Evolutionary conservation across 495 filamentous ascomycete species (phyloP).

Genomic region (Neurospora sp.): DNA sequence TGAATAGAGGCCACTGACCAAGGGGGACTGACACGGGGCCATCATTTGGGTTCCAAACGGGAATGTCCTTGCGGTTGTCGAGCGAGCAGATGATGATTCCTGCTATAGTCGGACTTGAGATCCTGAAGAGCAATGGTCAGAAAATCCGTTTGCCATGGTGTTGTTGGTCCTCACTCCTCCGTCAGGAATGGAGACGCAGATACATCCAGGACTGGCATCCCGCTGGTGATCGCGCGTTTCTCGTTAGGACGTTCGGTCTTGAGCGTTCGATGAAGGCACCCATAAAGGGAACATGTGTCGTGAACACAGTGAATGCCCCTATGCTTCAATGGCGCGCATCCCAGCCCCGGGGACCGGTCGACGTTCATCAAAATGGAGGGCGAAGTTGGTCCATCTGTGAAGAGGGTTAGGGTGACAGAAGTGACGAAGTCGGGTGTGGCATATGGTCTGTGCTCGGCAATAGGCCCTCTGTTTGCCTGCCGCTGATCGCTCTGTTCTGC

Average conservation of each 20-base stretch:
- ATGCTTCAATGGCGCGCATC: not conserved
- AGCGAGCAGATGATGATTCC: not conserved
- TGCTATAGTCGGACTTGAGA: not conserved
- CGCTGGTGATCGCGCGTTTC: not conserved
- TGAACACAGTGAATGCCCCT: not conserved
- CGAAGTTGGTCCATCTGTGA: not conserved
- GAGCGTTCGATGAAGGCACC: not conserved
- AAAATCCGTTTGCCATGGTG: not conserved
- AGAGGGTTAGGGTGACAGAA: not conserved
- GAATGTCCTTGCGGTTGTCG: not conserved
- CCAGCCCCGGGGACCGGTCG: not conserved
- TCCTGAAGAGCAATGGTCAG: not conserved
- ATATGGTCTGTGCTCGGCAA: not conserved
- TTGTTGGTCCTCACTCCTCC: not conserved
- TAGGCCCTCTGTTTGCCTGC: not conserved
- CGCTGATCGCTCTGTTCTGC: no score
- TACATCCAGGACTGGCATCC: not conserved
- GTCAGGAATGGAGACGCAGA: not conserved
- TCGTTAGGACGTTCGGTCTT: not conserved
- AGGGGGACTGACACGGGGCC: not conserved
- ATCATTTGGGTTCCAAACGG: not conserved
- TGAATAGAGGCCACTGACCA: not conserved
- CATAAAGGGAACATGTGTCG: accelerated
- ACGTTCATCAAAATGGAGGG: not conserved
- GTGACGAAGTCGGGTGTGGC: not conserved